These are phyloP conservation scores for Scytalidium sp. DNA, from an alignment of 2,329 filamentous ascomycete species.

Conservation along the genomic window DNA sequence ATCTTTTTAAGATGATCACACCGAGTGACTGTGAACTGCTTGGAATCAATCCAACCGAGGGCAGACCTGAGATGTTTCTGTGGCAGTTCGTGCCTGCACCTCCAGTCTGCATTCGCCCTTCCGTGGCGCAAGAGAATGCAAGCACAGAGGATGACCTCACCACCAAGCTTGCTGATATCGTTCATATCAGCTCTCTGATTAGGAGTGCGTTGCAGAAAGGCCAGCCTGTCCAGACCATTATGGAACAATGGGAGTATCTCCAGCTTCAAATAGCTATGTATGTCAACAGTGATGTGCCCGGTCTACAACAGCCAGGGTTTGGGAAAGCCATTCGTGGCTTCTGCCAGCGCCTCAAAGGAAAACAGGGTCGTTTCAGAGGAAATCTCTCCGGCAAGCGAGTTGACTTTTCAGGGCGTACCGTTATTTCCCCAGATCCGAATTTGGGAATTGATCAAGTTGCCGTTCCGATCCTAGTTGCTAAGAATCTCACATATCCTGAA, in stretches of 20 bases:
- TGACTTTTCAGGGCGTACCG: slow-evolving; percentile 94
- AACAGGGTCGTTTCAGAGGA: slow-evolving; percentile 94
- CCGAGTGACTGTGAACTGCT: slow-evolving; percentile 86
- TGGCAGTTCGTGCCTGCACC: slow-evolving; percentile 96
- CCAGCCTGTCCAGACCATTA: slow-evolving; percentile 81
- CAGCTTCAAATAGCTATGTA: slow-evolving; percentile 96
- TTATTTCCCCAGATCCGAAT: slow-evolving; percentile 97
- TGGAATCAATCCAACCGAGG: slow-evolving; percentile 81
- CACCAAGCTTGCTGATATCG: slow-evolving; percentile 93
- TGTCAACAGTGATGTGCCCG: slow-evolving; percentile 94
- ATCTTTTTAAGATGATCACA: slow-evolving; percentile 86
- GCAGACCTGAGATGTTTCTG: slow-evolving; percentile 92
- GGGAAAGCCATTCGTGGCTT: slow-evolving; percentile 91
- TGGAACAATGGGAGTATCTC: slow-evolving; percentile 98
- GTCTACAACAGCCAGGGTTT: slow-evolving; percentile 82
- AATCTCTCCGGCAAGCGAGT: slow-evolving; percentile 98
- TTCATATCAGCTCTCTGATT: slow-evolving; percentile 87
- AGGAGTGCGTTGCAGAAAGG: slow-evolving; percentile 79
- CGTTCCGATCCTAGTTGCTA: slow-evolving; percentile 86
- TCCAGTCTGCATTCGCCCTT: slow-evolving; percentile 90
- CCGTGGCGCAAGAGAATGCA: slow-evolving; percentile 86
- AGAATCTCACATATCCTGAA: slow-evolving; percentile 94
- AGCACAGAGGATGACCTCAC: slow-evolving; percentile 97
- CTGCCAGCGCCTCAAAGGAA: slow-evolving; percentile 93
- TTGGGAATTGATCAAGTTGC: slow-evolving; percentile 91